Evolutionary conservation across 495 filamentous ascomycete genomes (phyloP), one percentile per base, ranked within the genome.

Genomic region (Penicillium cosmopolitanum): DNA sequence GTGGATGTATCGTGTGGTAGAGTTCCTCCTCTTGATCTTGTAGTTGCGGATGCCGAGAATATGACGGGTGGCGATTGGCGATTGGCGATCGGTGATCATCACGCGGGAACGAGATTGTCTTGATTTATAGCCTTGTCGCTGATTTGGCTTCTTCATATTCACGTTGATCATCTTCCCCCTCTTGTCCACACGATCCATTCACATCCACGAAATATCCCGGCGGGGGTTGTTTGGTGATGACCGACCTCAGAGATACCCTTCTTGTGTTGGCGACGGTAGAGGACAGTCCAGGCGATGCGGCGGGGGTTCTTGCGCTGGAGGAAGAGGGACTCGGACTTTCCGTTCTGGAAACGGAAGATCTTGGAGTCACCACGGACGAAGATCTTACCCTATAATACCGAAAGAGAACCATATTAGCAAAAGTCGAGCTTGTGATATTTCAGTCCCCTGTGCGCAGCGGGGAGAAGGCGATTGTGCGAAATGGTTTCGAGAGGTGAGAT

Each of bases 161-260:
- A 38, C 10, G 36, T 38, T 38, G 6, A 12, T 38, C 1, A 0
- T n/a, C 36, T 38, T 38, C 10, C 36, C 36, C 5, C 28, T 31
- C 36, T 13, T n/a, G 5, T n/a, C 36, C 36, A 38, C 36, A 38
- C 36, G 23, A 48, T 28, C 46, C 46, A 25, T 48, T 19, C 46
- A 48, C 15, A 48, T 48, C 23, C 57, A 70, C 63, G 61, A 61
- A 61, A 66, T 53, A 36, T 63, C 57, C 51, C 60, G 64, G 61
- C 54, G 66, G 62, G 46, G 46, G 11, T 9, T 31, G 23, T 63
- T 56, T 46, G 51, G 50, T 70, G 65, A 65, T 64, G 64, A 82
- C 89, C 82, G 86, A 98, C 95, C 92, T 99, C 95, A 85, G 94
- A 95, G 84, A 98, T 93, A 88, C 95, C 95, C 92, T 99, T 99